phyloP scores from a whole-genome alignment of 83 land plant species.

The Diphasiastrum complanatum region DNA sequence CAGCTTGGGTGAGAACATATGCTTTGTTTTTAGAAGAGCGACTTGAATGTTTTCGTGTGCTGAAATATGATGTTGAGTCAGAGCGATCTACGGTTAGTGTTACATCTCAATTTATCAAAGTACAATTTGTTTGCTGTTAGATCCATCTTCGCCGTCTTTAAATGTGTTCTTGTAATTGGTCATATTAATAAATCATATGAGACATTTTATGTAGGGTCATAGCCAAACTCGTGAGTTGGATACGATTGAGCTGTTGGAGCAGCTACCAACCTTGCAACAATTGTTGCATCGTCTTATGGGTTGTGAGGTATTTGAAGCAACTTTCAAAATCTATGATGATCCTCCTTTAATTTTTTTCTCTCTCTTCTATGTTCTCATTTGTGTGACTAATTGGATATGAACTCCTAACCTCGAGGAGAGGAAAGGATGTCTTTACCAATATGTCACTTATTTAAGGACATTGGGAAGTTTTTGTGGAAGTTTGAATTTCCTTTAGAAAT shows the following conservation, averaged over 20 bases:
- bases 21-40: slow-evolving; percentile 76
- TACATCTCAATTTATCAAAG: too few species aligned
- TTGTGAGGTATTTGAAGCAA: slow-evolving; percentile 55
- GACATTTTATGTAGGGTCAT: slow-evolving; percentile 44
- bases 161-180: too few species aligned
- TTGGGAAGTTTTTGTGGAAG: too few species aligned
- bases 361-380: background rate
- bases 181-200: background rate
- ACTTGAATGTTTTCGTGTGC: slow-evolving; percentile 62
- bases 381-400: too few species aligned
- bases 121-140: too few species aligned
- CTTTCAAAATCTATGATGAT: background rate
- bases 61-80: slow-evolving; percentile 75
- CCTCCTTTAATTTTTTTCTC: background rate
- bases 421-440: too few species aligned
- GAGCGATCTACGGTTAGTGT: slow-evolving; percentile 57
- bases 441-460: too few species aligned
- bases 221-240: slow-evolving; percentile 72
- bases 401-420: too few species aligned
- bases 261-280: slow-evolving; percentile 86
- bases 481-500: too few species aligned
- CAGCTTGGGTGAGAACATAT: slow-evolving; percentile 86
- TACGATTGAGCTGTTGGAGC: slow-evolving; percentile 71
- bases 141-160: too few species aligned
- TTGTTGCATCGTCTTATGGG: slow-evolving; percentile 75